phyloP scores from a whole-genome alignment of 305 asterid genomes.

The Plantago rigida region DNA sequence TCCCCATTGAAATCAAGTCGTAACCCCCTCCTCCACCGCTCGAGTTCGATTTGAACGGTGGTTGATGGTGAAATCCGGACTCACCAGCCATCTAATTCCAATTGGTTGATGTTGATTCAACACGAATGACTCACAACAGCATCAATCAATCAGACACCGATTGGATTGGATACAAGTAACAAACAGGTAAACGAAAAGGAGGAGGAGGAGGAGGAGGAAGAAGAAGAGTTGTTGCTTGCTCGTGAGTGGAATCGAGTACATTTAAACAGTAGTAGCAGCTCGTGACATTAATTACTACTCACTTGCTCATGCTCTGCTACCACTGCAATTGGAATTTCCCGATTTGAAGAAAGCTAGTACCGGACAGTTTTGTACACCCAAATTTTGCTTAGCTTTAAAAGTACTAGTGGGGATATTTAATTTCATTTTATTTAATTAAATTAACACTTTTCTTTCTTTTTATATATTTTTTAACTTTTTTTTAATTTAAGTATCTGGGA shows the following conservation, averaged over 20 bases:
- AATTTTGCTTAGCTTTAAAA: constrained; percentile 10
- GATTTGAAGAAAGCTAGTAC: constrained; percentile 2
- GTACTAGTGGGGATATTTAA: neutral
- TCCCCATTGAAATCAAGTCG: constrained; percentile 29
- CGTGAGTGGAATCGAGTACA: neutral
- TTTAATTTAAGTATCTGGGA: no score
- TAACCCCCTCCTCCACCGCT: neutral
- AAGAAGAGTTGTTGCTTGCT: neutral
- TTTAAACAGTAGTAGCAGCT: neutral
- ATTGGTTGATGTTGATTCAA: no score
- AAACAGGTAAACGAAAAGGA: neutral
- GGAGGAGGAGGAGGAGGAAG: neutral
- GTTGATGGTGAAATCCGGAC: neutral
- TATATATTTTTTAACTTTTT: no score
- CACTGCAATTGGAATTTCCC: neutral
- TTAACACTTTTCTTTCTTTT: no score
- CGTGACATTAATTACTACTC: neutral
- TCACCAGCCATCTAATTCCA: neutral
- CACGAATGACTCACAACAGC: neutral
- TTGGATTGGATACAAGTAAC: neutral
- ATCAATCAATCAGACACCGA: neutral
- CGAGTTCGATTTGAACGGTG: constrained; percentile 22
- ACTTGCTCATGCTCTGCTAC: neutral
- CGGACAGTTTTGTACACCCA: constrained; percentile 4
- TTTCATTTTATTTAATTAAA: no score